Percentiles rank a stretch among this genome's conserved stretches.
Evolutionary conservation across 345 rosid genomes (phyloP).

Genomic region (Hypericum androsaemum): DNA sequence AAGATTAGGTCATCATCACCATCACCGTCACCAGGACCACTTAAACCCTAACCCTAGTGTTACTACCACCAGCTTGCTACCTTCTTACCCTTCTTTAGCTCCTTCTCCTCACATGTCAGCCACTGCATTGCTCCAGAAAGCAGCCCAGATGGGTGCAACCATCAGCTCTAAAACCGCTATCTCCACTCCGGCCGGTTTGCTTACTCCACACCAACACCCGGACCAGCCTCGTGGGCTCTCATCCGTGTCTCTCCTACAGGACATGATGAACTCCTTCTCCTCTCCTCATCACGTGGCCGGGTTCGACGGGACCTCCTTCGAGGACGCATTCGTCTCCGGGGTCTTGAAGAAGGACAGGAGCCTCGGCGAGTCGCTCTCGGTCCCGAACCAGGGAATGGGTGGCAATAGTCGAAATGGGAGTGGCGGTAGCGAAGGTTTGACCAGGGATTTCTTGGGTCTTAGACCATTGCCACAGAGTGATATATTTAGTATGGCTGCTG

Average conservation of each 20-base stretch:
- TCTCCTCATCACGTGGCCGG: conserved; percentile 22
- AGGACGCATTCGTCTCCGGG: conserved; percentile 32
- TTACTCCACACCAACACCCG: conserved; percentile 32
- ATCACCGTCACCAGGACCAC: conserved; percentile 16
- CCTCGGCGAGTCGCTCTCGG: conserved; percentile 17
- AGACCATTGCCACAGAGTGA: conserved; percentile 64
- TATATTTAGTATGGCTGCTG: conserved; percentile 49
- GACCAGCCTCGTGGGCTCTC: conserved; percentile 22
- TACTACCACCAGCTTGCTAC: conserved; percentile 21
- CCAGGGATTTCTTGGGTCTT: conserved; percentile 83
- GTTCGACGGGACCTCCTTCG: conserved; percentile 30
- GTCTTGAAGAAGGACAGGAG: conserved; percentile 25
- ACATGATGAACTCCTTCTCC: conserved; percentile 34
- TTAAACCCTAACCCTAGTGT: conserved; percentile 50
- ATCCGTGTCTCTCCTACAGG: conserved; percentile 32
- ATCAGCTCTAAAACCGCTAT: conserved; percentile 26
- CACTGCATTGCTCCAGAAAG: conserved; percentile 82
- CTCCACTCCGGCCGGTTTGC: conserved; percentile 9
- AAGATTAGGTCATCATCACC: conserved; percentile 9
- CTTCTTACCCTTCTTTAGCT: conserved; percentile 20
- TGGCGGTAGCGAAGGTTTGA: conserved; percentile 32
- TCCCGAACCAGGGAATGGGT: not conserved
- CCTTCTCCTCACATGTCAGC: conserved; percentile 68
- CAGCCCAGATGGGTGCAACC: conserved; percentile 70
- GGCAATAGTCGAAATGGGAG: conserved; percentile 10